Evolutionary conservation across 2,329 filamentous ascomycete genomes (phyloP), one percentile per base, ranked within the genome.

Genomic region (Zasmidium citrigriseum): DNA sequence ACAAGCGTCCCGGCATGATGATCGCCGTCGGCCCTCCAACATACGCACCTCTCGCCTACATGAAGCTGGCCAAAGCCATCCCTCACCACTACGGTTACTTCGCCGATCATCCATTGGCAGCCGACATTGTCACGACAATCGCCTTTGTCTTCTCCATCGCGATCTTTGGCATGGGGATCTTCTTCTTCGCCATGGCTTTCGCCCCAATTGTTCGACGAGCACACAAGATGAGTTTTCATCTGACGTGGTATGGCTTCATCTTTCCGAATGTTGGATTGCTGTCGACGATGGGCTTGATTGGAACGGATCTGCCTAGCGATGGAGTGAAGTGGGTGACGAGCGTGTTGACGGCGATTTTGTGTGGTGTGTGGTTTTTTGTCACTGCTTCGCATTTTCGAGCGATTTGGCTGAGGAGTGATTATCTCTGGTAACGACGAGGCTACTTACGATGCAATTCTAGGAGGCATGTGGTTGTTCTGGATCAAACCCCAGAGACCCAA

Each of bases 141-240:
- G 48, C 48, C 11, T 27, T 51, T 11, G 21, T 51, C 22, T 29
- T 51, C n/a, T 4, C 24, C 27, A 27, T 51, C 22, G 48, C 24
- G 3, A 38, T 51, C 4, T 51, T 51, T 21, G 48, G 48, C 27
- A 27, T 51, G 27, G 48, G 48, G 4, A 27, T 51, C 21, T 51
- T 51, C 48, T 51, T 51, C 48, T 51, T 51, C 24, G 18, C 29
- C 48, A 51, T 51, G 48, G 48, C 16, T 24, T 22, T 24, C 14
- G 34, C 12, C 16, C 34, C 34, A 10, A 41, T 41, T 41, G 5
- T 41, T 41, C 34, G 34, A 10, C 34, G 34, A 41, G 34, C 34
- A 16, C 34, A 41, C 34, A 41, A 41, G 34, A 41, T 41, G 34
- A 16, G 12, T 7, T 41, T 41, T 16, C 34, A 41, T 16, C 14